Base-by-base conservation (phyloP, 495 filamentous ascomycete genomes). In the Viridothelium virens region DNA sequence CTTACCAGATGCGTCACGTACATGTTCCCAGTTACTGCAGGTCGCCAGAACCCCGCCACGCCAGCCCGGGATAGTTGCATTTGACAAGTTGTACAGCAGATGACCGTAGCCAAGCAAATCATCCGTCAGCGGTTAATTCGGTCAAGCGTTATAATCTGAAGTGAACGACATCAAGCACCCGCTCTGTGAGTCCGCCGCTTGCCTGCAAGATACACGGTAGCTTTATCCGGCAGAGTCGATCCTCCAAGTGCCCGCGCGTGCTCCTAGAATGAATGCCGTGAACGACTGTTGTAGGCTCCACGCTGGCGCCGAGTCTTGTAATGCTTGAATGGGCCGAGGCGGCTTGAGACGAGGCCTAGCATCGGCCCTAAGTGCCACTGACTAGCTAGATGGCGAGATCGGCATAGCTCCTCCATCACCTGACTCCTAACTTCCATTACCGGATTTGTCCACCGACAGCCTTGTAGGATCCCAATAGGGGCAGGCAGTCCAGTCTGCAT, bases 201-300 rank as follows among this genome's bases (percentile, higher is more conserved):
- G 41, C 14, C 41, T 14, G 41, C 48, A 33, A 33, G 53, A 36
- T 59, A 2, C 3, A 9, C 33, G 53, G 7, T 36, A 9, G 53
- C 31, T 34, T 59, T 59, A 59, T 34, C 53, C 53, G 53, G 31
- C 53, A 36, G 25, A 59, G n/a, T 36, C 5, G 31, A 59, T 59
- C 53, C 33, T 34, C 53, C 25, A 18, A 36, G 7, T 31, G 25
- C 53, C 7, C 31, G 36, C 5, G 53, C 36, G 31, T 18, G 25
- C 25, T 25, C 25, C 25, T 25, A 25, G 25, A 25, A 25, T 1
- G 25, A 25, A 25, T 25, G 25, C 25, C 7, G 18, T 59, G 31
- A 36, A 59, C 25, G 31, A 7, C 53, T 6, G 11, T 11, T n/a
- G 53, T 34, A 36, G 18, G 41, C 41, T 44, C 31, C 18, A 59